Evolutionary conservation across 2,329 filamentous ascomycete genomes (phyloP).

Genomic region (Meredithiella fracta): DNA sequence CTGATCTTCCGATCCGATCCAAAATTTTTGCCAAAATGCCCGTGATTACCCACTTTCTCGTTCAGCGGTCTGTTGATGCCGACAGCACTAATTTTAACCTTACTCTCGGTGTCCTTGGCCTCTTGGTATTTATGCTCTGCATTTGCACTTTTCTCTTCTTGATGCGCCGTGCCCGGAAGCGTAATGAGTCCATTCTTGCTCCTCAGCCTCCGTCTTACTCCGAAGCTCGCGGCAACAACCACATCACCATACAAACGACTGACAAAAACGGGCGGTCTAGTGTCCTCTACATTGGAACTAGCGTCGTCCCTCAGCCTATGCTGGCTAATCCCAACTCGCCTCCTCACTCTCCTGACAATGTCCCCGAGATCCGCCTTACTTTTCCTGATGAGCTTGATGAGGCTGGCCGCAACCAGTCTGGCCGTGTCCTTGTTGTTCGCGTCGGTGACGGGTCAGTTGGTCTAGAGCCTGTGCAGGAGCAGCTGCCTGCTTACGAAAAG

Average conservation of each 20-base stretch:
- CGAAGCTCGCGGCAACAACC: slow-evolving; percentile 31
- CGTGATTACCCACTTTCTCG: slow-evolving; percentile 11
- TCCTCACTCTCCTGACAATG: slow-evolving; percentile 60
- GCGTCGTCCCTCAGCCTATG: slow-evolving; percentile 45
- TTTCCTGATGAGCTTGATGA: slow-evolving; percentile 93
- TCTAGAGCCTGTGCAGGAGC: slow-evolving; percentile 69
- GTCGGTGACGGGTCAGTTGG: slow-evolving; percentile 71
- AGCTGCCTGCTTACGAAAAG: slow-evolving; percentile 79
- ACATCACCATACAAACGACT: slow-evolving; percentile 41
- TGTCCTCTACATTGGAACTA: slow-evolving; percentile 63
- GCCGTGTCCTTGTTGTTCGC: slow-evolving; percentile 77
- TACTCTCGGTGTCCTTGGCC: slow-evolving; percentile 60
- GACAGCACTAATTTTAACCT: slow-evolving; percentile 53
- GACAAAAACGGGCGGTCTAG: slow-evolving; percentile 41
- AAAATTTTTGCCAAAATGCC: slow-evolving; percentile 11
- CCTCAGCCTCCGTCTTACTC: slow-evolving; percentile 33
- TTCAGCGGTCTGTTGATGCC: slow-evolving; percentile 20
- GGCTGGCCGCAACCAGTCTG: slow-evolving; percentile 62
- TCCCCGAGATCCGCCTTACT: slow-evolving; percentile 94
- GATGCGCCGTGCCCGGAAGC: slow-evolving; percentile 47
- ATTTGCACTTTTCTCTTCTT: slow-evolving; percentile 53
- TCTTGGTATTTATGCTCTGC: slow-evolving; percentile 56
- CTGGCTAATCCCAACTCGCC: slow-evolving; percentile 59
- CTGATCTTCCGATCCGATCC: not conserved
- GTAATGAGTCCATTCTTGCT: slow-evolving; percentile 25